Percentiles rank a stretch among this genome's conserved stretches.
Evolutionary conservation across 495 filamentous ascomycete genomes (phyloP).

Genomic region (Rostrohypoxylon terebratum): DNA sequence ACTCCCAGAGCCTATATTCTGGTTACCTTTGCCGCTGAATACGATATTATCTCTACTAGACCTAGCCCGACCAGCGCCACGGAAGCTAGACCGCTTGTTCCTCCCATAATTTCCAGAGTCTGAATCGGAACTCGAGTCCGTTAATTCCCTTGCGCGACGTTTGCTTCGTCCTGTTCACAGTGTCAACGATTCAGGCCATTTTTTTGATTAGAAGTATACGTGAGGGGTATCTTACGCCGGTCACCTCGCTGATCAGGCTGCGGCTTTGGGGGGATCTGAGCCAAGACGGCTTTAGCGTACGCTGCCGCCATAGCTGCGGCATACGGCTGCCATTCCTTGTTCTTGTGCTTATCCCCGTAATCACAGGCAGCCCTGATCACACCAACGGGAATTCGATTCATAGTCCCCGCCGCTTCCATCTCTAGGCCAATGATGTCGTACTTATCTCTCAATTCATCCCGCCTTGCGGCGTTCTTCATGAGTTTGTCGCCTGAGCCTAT

Average conservation of each 20-base stretch:
- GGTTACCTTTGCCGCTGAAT: conserved; percentile 17
- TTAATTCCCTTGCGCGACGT: background rate
- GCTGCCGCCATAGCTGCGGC: conserved; percentile 56
- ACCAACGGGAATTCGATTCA: conserved; percentile 48
- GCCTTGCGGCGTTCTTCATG: conserved; percentile 42
- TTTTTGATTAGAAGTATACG: background rate
- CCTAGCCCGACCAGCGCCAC: background rate
- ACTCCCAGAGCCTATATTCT: conserved; percentile 18
- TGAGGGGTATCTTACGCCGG: background rate
- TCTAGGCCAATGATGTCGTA: conserved; percentile 45
- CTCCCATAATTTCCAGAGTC: background rate
- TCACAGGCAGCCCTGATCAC: conserved; percentile 58
- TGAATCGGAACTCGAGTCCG: conserved; percentile 4
- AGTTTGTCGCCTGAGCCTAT: conserved; percentile 51
- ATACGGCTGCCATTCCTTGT: conserved; percentile 54
- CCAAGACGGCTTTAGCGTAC: conserved; percentile 53
- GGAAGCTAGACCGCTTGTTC: background rate
- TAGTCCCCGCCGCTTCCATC: conserved; percentile 48
- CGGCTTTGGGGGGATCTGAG: conserved; percentile 13
- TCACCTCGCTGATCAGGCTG: background rate
- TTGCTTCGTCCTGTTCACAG: background rate
- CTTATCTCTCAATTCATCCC: conserved; percentile 44
- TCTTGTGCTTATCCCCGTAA: conserved; percentile 57
- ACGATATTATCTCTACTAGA: background rate
- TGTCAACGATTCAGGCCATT: background rate